Evolutionary conservation across 768 basidiomycete genomes (phyloP).

Genomic region (Macrocybe gigantea): DNA sequence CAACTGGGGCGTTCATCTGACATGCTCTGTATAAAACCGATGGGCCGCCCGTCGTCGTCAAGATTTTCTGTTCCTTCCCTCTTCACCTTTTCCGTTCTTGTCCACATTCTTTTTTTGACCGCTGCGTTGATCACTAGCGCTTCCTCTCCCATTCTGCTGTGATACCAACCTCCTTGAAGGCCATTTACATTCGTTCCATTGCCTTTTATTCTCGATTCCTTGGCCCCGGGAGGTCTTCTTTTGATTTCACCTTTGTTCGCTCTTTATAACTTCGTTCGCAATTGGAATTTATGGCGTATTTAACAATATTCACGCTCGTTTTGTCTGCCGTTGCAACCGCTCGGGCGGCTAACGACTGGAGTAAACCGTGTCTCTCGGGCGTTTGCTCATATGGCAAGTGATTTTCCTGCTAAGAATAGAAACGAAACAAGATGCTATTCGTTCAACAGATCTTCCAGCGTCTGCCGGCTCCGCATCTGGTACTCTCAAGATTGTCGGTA

Average conservation of each 20-base stretch:
- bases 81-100: no score
- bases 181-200: no score
- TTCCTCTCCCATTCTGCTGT: no score
- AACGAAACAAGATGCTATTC: no score
- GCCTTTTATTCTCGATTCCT: constrained; percentile 2
- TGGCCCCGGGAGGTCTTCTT: constrained; percentile 9
- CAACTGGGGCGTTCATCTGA: no score
- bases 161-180: no score
- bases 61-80: no score
- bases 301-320: constrained; percentile 8
- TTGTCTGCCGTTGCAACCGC: constrained; percentile 11
- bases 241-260: background rate
- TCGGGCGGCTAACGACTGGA: constrained; percentile 37
- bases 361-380: constrained; percentile 29
- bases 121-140: no score
- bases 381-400: constrained; percentile 26
- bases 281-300: constrained; percentile 5
- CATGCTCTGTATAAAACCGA: no score
- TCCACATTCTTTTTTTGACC: no score
- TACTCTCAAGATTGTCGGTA: constrained; percentile 29
- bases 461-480: constrained; percentile 27
- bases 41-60: no score
- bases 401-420: no score
- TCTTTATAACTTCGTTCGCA: background rate
- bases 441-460: constrained; percentile 19